Evolutionary conservation across 139 green algal genomes (phyloP), one percentile per base, ranked within the genome.

Genomic region (Raphidocelis subcapitata): DNA sequence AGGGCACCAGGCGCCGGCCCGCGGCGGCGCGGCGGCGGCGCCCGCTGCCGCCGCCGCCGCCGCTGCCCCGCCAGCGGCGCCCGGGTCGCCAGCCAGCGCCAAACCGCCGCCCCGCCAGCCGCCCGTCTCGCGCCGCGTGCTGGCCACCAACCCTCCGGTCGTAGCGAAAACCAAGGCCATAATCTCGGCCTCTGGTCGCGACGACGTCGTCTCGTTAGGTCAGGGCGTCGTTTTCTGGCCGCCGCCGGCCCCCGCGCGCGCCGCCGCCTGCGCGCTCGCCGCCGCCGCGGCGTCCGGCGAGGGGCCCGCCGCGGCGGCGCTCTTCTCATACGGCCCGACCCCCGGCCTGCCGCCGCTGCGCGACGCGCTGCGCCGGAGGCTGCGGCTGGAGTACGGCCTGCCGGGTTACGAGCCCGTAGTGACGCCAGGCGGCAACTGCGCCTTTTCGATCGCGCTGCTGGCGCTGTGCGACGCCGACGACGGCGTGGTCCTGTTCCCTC

Each of bases 351-450:
- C 83, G 2, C 76, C 78, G 51, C 88, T 97, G 33, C 52, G 84
- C 0, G 71, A 82, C 15, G 83, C 83, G 24, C 79, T 97, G 15
- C 35, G 73, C 1, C 8, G 72, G 31, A 94, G 94, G 63, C 52
- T 96, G 23, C 29, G 10, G 1, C 44, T 63, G 24, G 81, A 93
- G 51, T 94, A 94, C 66, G 73, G 71, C 15, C 65, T 96, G 16
- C 20, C 56, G 1, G 69, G 70, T 76, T 87, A 89, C 15, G 81
- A 89, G 21, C 86, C 96, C 3, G 92, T 94, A 76, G 87, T 97
- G 16, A 97, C 92, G 15, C 73, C 86, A 4, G 92, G 92, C 5
- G 92, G 92, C 61, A 95, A 97, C 65, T 92, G 97, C 76, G 90
- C 80, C 18, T 95, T 96, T 56, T 79, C 79, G 15, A 95, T 94